phyloP scores from a whole-genome alignment of 176 grass and related monocot genomes.

The Stipa capillata region DNA sequence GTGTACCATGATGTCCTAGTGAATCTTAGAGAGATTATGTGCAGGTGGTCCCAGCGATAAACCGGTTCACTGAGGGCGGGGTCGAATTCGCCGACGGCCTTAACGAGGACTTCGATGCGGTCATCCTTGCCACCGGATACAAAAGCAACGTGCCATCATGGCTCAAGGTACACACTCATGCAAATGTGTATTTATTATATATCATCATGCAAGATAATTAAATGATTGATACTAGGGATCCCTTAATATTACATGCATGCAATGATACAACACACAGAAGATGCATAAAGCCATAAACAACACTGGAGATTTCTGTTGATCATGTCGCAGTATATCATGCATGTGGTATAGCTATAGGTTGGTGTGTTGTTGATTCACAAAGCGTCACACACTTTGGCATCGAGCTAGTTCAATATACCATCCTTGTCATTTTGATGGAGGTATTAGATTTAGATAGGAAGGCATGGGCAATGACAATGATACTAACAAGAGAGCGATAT shows the following conservation, averaged over 20 bases:
- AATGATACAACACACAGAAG: no score
- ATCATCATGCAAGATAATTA: no score
- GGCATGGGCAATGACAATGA: slow-evolving; percentile 50
- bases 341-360: not conserved
- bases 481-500: slow-evolving; percentile 14
- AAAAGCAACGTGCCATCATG: slow-evolving; percentile 82
- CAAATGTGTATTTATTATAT: not conserved
- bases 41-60: slow-evolving; percentile 77
- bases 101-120: slow-evolving; percentile 50
- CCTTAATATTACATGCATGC: no score
- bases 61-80: slow-evolving; percentile 39
- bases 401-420: not conserved
- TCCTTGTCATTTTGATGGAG: not conserved
- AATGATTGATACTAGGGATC: no score
- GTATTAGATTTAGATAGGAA: slow-evolving; percentile 29
- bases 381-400: not conserved
- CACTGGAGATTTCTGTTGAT: not conserved
- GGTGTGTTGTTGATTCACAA: not conserved
- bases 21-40: slow-evolving; percentile 8
- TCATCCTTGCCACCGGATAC: slow-evolving; percentile 88
- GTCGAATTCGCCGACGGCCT: slow-evolving; percentile 52
- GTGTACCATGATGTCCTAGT: not conserved
- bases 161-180: slow-evolving; percentile 60
- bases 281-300: no score
- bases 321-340: not conserved